Evolutionary conservation across 805 yeast genomes (phyloP).

Genomic region (Pichia exigua): DNA sequence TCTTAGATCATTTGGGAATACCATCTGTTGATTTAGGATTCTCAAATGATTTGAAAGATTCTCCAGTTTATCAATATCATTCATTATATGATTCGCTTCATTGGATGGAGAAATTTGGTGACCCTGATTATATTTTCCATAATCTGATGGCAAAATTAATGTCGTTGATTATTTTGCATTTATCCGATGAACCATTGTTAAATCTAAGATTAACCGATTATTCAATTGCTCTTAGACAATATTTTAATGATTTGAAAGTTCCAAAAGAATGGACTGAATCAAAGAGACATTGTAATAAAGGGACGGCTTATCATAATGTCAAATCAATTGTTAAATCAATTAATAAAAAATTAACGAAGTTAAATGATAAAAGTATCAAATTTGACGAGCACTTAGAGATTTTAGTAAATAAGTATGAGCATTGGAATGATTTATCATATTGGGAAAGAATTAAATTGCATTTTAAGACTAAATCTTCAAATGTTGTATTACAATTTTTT

Average conservation of each 20-base stretch:
- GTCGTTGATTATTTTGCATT: constrained; percentile 40
- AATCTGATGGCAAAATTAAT: constrained; percentile 45
- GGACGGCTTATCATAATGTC: constrained; percentile 5
- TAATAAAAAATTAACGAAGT: constrained; percentile 18
- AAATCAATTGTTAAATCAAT: constrained; percentile 21
- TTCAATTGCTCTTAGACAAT: constrained; percentile 39
- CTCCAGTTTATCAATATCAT: constrained; percentile 67
- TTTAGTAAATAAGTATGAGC: constrained; percentile 18
- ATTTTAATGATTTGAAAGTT: constrained; percentile 35
- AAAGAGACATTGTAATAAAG: neutral
- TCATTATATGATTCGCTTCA: constrained; percentile 65
- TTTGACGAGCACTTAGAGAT: constrained; percentile 22
- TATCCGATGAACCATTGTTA: constrained; percentile 43
- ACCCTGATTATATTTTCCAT: constrained; percentile 55
- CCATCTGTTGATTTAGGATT: constrained; percentile 58
- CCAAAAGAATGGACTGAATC: constrained; percentile 20
- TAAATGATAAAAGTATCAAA: constrained; percentile 17
- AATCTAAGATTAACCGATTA: constrained; percentile 39
- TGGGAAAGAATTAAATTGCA: constrained; percentile 24
- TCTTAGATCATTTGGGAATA: constrained; percentile 52
- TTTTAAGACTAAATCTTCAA: constrained; percentile 24
- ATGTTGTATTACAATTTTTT: constrained; percentile 32
- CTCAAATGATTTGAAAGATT: constrained; percentile 29
- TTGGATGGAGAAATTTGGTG: constrained; percentile 62
- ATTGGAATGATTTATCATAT: constrained; percentile 19